A percentile compares a stretch with the other conserved stretches of the same genome.
phyloP scores from a whole-genome alignment of 768 basidiomycete species.

The Lentinula lateritia region DNA sequence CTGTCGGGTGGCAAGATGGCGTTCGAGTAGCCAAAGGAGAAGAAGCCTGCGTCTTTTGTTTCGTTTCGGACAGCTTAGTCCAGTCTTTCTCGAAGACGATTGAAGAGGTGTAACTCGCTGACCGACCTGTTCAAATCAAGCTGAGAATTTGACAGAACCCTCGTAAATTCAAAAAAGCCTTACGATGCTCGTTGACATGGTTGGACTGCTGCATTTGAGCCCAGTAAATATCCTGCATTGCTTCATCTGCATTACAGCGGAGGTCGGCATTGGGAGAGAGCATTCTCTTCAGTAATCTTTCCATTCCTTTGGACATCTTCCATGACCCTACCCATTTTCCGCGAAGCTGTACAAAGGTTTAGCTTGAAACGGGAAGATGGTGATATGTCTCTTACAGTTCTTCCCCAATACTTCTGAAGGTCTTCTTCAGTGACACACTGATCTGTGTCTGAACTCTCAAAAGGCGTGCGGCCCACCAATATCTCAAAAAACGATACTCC shows the following conservation, averaged over 20 bases:
- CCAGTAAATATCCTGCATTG: conserved; percentile 70
- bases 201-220: conserved; percentile 16
- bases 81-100: conserved; percentile 47
- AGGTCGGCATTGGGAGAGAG: conserved; percentile 77
- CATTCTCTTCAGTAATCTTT: conserved; percentile 72
- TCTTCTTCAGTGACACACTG: conserved; percentile 75
- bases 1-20: conserved; percentile 13
- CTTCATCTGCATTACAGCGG: conserved; percentile 63
- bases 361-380: neutral
- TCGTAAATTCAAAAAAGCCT: neutral
- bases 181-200: neutral
- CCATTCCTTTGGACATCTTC: conserved; percentile 59
- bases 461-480: conserved; percentile 86
- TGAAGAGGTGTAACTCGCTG: conserved; percentile 41
- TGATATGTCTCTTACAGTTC: conserved; percentile 50
- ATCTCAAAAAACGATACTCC: conserved; percentile 94
- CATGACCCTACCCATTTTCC: conserved; percentile 87
- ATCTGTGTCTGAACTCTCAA: conserved; percentile 77
- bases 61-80: conserved; percentile 27
- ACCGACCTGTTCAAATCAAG: conserved; percentile 29
- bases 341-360: conserved; percentile 39
- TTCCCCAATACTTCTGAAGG: conserved; percentile 79
- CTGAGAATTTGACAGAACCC: neutral
- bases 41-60: conserved; percentile 13
- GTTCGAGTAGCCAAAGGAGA: conserved; percentile 21